A percentile compares a stretch with the other conserved stretches of the same genome.
phyloP scores from a whole-genome alignment of 2,329 filamentous ascomycete species.

The Pseudogymnoascus sp. region DNA sequence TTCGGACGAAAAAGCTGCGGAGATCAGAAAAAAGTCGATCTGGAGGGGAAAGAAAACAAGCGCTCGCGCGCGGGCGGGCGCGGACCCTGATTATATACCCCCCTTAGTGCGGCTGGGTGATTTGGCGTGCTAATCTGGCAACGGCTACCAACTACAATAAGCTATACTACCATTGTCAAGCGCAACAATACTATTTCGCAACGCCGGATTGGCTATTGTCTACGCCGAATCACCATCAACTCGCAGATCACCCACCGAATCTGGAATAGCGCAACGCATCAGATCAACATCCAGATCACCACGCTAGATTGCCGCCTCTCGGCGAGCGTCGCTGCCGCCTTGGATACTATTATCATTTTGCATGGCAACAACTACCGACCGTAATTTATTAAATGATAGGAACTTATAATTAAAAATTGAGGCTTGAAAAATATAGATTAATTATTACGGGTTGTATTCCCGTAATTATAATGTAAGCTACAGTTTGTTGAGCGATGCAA shows the following conservation, averaged over 20 bases:
- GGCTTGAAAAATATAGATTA: neutral
- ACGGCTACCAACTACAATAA: neutral
- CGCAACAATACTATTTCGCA: neutral
- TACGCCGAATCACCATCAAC: neutral
- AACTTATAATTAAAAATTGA: neutral
- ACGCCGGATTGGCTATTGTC: conserved; percentile 5
- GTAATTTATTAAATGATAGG: neutral
- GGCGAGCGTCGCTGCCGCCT: neutral
- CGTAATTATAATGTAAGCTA: neutral
- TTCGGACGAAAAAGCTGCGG: neutral
- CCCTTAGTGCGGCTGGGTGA: neutral
- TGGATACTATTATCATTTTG: neutral
- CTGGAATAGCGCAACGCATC: neutral
- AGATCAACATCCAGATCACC: neutral
- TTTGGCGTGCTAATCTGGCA: neutral
- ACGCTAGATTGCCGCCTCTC: conserved; percentile 1
- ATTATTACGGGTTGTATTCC: neutral
- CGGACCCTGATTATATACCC: neutral
- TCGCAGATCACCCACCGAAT: neutral
- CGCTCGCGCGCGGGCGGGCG: neutral
- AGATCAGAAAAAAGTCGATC: neutral
- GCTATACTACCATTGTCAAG: neutral
- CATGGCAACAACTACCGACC: neutral
- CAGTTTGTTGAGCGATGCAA: neutral
- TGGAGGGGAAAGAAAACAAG: neutral